Base-by-base conservation (phyloP, 2,329 filamentous ascomycete species). In the Paramyrothecium roridum region DNA sequence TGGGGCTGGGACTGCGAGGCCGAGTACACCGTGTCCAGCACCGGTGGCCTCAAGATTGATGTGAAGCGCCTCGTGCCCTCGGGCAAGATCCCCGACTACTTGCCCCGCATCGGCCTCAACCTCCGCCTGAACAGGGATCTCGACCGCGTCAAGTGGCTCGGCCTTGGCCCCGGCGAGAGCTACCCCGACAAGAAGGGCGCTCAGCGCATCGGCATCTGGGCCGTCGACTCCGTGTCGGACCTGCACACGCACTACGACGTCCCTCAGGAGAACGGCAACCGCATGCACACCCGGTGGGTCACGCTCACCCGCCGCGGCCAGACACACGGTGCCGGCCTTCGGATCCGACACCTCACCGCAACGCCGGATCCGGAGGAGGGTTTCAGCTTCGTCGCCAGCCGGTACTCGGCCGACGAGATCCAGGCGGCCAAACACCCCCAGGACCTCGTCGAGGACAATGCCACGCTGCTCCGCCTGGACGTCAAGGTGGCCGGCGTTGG, bases 241-340 rank as follows among this genome's bases (percentile, higher is more conserved):
- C 73, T 89, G 23, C 80, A 81, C 63, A 77, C 79, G 0, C 73
- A 76, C 1, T 89, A 88, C 62, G 87, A 90, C 19, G 83, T 85
- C 21, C 87, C 87, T 0, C 87, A 90, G 65, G 87, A 90, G 61
- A 83, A 80, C 52, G 84, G 84, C 1, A 90, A 89, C 65, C 75
- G 83, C 16, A 82, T 81, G 54, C 83, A 83, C 34, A 82, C 80
- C 0, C 74, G 81, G 8, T 89, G 83, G 80, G 68, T 88, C 3
- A 69, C 71, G 16, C 55, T 78, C 8, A 63, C 54, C 3, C 55
- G 68, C 21, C 52, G 55, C 11, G 26, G n/a, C 13, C 54, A 53
- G 8, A 54, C 61, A 0, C 57, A 56, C 1, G 58, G 51, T 16
- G 33, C 57, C 0, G 65, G 65, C 3, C 43, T 70, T 1, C 59